A percentile compares a stretch with the other conserved stretches of the same genome.
phyloP scores from a whole-genome alignment of 495 filamentous ascomycete species.

The Hypoxylon lienhwacheense region DNA sequence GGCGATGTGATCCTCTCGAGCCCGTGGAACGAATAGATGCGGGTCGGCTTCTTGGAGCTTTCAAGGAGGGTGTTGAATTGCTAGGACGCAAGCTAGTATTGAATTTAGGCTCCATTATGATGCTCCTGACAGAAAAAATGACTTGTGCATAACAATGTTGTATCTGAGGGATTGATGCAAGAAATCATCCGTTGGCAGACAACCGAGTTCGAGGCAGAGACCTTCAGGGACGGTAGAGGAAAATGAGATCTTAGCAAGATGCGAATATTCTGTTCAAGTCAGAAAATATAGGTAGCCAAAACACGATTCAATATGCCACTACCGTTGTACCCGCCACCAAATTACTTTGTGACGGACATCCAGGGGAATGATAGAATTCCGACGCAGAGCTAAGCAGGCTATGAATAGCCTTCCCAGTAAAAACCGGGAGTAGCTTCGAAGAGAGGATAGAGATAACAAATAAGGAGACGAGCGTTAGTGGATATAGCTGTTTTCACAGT shows the following conservation, averaged over 20 bases:
- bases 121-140: neutral
- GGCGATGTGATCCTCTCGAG: slow-evolving; percentile 20
- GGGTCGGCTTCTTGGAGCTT: slow-evolving; percentile 14
- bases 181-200: neutral
- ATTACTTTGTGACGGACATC: neutral
- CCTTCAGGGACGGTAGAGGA: neutral
- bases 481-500: slow-evolving; percentile 12
- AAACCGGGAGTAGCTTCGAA: neutral
- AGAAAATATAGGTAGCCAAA: neutral
- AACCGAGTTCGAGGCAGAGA: neutral
- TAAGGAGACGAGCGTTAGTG: slow-evolving; percentile 3
- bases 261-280: neutral
- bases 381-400: neutral
- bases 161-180: neutral
- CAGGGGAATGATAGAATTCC: neutral
- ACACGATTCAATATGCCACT: neutral
- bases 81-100: slow-evolving; percentile 16
- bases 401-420: neutral
- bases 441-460: slow-evolving; percentile 5
- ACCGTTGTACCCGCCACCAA: neutral
- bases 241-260: neutral
- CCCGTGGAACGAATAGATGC: slow-evolving; percentile 22
- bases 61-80: slow-evolving; percentile 31
- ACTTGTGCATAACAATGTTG: too few species aligned
- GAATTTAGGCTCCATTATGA: slow-evolving; percentile 8